These are phyloP conservation scores for Heimioporus punctisporus DNA, from an alignment of 1,284 basidiomycete species.

Conservation along the genomic window DNA sequence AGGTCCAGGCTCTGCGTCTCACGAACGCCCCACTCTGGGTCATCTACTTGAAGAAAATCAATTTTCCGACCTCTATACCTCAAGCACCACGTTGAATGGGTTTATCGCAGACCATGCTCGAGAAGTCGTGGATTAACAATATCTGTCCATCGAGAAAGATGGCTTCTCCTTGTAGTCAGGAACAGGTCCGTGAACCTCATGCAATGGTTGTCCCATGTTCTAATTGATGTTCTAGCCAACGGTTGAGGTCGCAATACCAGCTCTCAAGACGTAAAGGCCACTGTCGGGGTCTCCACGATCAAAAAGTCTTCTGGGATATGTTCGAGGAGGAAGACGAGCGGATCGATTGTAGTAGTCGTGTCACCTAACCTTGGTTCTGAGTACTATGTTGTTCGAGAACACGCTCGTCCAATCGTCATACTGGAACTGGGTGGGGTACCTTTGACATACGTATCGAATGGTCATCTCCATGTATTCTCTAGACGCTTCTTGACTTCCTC, in stretches of 20 bases:
- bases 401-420: slow-evolving; percentile 34
- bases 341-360: slow-evolving; percentile 29
- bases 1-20: slow-evolving; percentile 37
- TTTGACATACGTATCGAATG: slow-evolving; percentile 46
- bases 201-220: slow-evolving; percentile 48
- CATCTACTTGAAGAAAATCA: slow-evolving; percentile 43
- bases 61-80: slow-evolving; percentile 48
- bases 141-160: slow-evolving; percentile 49
- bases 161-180: slow-evolving; percentile 52
- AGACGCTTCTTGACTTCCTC: slow-evolving; percentile 45
- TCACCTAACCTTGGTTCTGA: slow-evolving; percentile 36
- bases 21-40: slow-evolving; percentile 36
- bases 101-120: slow-evolving; percentile 44
- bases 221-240: slow-evolving; percentile 48
- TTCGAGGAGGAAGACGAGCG: slow-evolving; percentile 45
- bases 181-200: slow-evolving; percentile 47
- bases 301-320: slow-evolving; percentile 54
- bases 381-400: slow-evolving; percentile 46
- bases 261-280: slow-evolving; percentile 43
- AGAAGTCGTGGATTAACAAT: slow-evolving; percentile 32
- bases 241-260: slow-evolving; percentile 46
- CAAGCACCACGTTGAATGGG: slow-evolving; percentile 56
- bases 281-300: slow-evolving; percentile 42
- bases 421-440: slow-evolving; percentile 48
- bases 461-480: slow-evolving; percentile 51